A percentile compares a stretch with the other conserved stretches of the same genome.
phyloP scores from a whole-genome alignment of 352 stramenopile species.

The Elongisporangium senticosum region DNA sequence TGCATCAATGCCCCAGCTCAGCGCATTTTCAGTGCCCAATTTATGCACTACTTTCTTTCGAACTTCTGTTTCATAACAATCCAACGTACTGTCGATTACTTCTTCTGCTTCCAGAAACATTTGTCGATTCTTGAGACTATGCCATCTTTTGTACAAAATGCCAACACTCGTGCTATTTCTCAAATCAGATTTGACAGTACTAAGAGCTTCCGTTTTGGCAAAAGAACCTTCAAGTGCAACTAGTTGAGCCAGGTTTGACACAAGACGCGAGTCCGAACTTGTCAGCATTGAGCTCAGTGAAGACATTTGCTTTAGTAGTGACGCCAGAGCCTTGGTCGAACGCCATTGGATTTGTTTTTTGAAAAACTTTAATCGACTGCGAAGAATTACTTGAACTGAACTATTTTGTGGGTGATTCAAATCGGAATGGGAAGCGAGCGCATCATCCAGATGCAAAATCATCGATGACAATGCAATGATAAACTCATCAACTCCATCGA shows the following conservation, averaged over 20 bases:
- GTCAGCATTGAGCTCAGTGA: slow-evolving; percentile 25
- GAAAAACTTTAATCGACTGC: slow-evolving; percentile 53
- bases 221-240: slow-evolving; percentile 15
- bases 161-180: slow-evolving; percentile 6
- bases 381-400: slow-evolving; percentile 50
- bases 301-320: slow-evolving; percentile 67
- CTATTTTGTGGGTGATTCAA: slow-evolving; percentile 63
- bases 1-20: slow-evolving; percentile 78
- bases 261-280: slow-evolving; percentile 54
- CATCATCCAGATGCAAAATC: slow-evolving; percentile 29
- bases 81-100: slow-evolving; percentile 64
- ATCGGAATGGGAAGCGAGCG: slow-evolving; percentile 26
- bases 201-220: not conserved
- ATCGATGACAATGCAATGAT: slow-evolving; percentile 48
- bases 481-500: slow-evolving; percentile 55
- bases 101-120: slow-evolving; percentile 60
- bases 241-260: slow-evolving; percentile 50
- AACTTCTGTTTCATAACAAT: slow-evolving; percentile 50
- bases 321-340: slow-evolving; percentile 64
- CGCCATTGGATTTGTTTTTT: slow-evolving; percentile 81
- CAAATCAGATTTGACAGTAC: not conserved
- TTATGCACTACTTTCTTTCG: slow-evolving; percentile 61
- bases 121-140: slow-evolving; percentile 68
- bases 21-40: slow-evolving; percentile 68
- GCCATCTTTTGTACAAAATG: slow-evolving; percentile 58